A percentile compares a stretch with the other conserved stretches of the same genome.
phyloP scores from a whole-genome alignment of 306 rosid genomes.

The Pterocarpus santalinus region DNA sequence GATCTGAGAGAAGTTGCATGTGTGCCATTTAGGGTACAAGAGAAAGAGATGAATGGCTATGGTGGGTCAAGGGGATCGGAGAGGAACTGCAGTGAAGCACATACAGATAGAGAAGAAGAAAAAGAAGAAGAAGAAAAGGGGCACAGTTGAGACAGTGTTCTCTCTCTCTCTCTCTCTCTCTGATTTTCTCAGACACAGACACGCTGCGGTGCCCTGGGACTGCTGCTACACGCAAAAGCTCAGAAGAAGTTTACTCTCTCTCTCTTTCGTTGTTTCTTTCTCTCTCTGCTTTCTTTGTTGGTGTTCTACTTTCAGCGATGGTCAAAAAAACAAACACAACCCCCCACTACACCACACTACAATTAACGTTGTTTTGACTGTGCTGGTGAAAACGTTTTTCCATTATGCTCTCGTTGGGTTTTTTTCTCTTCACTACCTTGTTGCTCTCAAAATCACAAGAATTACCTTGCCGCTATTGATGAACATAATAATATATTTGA shows the following conservation, averaged over 20 bases:
- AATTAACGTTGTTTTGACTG: conserved; percentile 39
- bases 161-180: neutral
- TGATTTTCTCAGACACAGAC: neutral
- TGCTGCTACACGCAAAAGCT: conserved; percentile 44
- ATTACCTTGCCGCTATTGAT: too few relatives aligned
- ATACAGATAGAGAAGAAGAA: neutral
- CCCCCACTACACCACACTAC: conserved; percentile 20
- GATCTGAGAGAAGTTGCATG: conserved; percentile 53
- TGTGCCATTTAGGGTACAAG: conserved; percentile 10
- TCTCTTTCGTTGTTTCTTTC: neutral
- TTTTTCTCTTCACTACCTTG: too few relatives aligned
- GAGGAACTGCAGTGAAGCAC: neutral
- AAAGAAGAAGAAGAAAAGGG: neutral
- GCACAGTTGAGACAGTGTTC: neutral
- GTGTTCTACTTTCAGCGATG: conserved; percentile 30
- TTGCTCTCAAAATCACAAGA: too few relatives aligned
- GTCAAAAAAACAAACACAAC: conserved; percentile 46
- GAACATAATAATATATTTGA: too few relatives aligned
- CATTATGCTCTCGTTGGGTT: too few relatives aligned
- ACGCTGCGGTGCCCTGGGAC: neutral
- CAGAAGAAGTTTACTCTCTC: conserved; percentile 24
- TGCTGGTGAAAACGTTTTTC: conserved; percentile 11
- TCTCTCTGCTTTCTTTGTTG: conserved; percentile 6
- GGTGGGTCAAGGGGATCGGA: conserved; percentile 38
- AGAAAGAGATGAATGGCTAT: conserved; percentile 14